Evolutionary conservation across 306 rosid genomes (phyloP).

Genomic region (Lathyrus oleraceus): DNA sequence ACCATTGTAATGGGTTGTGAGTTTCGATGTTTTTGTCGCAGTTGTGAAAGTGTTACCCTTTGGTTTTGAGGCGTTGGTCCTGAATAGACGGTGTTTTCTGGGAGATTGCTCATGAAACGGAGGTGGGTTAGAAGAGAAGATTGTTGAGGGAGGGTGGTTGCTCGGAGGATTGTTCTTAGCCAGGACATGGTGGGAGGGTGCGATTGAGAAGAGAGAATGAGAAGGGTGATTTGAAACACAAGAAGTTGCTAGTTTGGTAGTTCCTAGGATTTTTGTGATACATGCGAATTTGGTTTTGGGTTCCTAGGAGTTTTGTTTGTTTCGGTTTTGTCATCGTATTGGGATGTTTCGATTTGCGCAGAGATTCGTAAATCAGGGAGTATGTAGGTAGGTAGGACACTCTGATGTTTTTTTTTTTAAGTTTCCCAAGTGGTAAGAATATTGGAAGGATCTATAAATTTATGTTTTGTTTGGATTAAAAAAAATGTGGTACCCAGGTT

Average conservation of each 20-base stretch:
- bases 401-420: too few species aligned
- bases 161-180: constrained; percentile 28
- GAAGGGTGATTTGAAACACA: too few species aligned
- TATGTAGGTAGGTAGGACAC: too few species aligned
- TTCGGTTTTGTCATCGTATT: too few species aligned
- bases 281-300: background rate
- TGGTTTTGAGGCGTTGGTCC: constrained; percentile 61
- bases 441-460: too few species aligned
- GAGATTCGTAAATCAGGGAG: too few species aligned
- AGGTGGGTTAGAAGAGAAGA: constrained; percentile 10
- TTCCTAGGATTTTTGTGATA: background rate
- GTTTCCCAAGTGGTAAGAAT: too few species aligned
- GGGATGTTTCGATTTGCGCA: too few species aligned
- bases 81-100: constrained; percentile 76
- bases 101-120: constrained; percentile 74
- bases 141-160: constrained; percentile 6
- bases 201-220: background rate
- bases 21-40: constrained; percentile 57
- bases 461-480: too few species aligned
- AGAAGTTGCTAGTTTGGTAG: background rate
- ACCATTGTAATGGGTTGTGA: constrained; percentile 77
- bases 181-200: constrained; percentile 21
- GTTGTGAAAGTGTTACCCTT: constrained; percentile 60
- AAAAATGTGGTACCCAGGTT: too few species aligned
- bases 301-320: background rate